Base-by-base conservation (phyloP, 768 basidiomycete genomes). In the Russula abietina region DNA sequence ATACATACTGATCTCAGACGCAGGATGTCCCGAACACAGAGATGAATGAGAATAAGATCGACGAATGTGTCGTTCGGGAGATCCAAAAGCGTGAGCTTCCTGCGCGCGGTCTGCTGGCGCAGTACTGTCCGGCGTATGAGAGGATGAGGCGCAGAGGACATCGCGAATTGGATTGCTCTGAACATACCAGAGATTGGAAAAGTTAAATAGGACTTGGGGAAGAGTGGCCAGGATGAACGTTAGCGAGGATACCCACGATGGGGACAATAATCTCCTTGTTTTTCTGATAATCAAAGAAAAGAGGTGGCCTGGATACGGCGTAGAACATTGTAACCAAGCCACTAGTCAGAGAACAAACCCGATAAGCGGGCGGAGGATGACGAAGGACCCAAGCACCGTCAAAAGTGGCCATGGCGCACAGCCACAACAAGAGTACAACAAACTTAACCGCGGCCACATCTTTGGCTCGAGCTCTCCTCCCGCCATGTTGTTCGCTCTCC, bases 21-120 rank as follows among this genome's bases (percentile, higher is more conserved):
- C 30, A 68, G 26, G 17, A 68, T 58, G 33, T 68, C 67, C 22
- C 61, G 65, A 28, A 68, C 60, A 48, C 61, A 66, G 6, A 68
- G 60, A 30, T 66, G 58, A 19, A 56, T 28, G 58, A 66, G 45
- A 26, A 68, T 60, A 9, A 61, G 64, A 55, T 68, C 67, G 30
- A 68, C 56, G 50, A 66, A 53, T 0, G 59, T 68, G 26, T 68
- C 67, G 19, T 66, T 59, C 4, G 66, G 38, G 43, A 67, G 52
- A 41, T 43, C 55, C 43, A 60, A 32, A 17, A 64, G 30, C 1
- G 63, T 64, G 16, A 51, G 11, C 33, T 38, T 51, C 22, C 1
- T 55, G n/a, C 49, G 32, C 16, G 45, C 19, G 22, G 22, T 22
- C 8, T 14, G 2, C 16, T 28, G 22, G 16, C 58, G 63, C 26